Evolutionary conservation across 192 early-diverging fungal species (phyloP).

Genomic region (Lobulomyces angularis): DNA sequence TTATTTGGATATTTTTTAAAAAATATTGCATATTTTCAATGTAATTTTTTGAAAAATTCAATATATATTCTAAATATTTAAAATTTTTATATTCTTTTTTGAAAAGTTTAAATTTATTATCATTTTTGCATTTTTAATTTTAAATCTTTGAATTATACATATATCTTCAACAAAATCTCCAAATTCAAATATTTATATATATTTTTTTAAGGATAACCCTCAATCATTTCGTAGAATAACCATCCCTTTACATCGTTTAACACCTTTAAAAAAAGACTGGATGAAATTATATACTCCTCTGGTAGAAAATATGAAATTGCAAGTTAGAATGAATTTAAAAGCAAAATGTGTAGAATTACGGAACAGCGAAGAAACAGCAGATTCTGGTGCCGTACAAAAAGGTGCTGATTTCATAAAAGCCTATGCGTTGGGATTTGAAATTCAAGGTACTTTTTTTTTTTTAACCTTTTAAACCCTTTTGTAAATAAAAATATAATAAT

Average conservation of each 20-base stretch:
- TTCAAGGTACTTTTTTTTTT: slow-evolving; percentile 27
- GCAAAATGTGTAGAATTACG: slow-evolving; percentile 78
- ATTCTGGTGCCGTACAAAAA: slow-evolving; percentile 85
- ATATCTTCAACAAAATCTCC: no score
- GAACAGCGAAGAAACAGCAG: slow-evolving; percentile 72
- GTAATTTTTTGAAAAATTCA: no score
- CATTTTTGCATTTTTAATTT: no score
- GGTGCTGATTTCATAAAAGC: slow-evolving; percentile 93
- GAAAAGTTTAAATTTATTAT: no score
- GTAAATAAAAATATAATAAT: slow-evolving; percentile 1
- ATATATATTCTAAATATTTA: no score
- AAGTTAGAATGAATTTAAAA: slow-evolving; percentile 91
- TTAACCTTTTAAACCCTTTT: not conserved
- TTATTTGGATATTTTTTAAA: no score
- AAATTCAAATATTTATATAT: no score
- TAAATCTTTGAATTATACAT: no score
- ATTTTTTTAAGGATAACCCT: no score
- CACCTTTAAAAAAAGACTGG: slow-evolving; percentile 88
- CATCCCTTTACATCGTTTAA: slow-evolving; percentile 87
- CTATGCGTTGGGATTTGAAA: slow-evolving; percentile 84
- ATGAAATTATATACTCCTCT: slow-evolving; percentile 92
- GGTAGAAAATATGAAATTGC: slow-evolving; percentile 88
- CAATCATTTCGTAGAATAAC: slow-evolving; percentile 71
- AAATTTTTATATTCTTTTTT: no score
- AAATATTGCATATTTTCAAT: no score